Evolutionary conservation across 2,329 filamentous ascomycete genomes (phyloP).

Genomic region (Cladosporium cucumerinum): DNA sequence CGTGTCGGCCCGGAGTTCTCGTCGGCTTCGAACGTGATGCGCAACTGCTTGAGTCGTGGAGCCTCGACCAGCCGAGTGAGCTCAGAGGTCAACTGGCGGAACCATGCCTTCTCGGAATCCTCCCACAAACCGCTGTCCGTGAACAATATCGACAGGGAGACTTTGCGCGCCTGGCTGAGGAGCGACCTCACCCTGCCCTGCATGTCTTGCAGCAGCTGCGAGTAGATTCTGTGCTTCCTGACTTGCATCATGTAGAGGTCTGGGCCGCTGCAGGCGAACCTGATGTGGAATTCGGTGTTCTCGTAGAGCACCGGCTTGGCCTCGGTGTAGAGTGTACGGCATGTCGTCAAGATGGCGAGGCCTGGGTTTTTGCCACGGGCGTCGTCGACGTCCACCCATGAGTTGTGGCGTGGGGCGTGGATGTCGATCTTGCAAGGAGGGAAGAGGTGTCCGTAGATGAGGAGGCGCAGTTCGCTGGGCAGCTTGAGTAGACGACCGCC

Average conservation of each 20-base stretch:
- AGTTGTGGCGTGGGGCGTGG: not conserved
- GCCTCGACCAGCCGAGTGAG: not conserved
- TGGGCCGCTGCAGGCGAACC: not conserved
- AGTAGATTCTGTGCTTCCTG: not conserved
- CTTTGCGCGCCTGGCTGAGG: not conserved
- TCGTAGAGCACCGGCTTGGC: not conserved
- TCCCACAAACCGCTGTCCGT: not conserved
- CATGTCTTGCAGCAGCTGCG: not conserved
- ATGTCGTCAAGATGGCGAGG: not conserved
- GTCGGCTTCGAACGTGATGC: not conserved
- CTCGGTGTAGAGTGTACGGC: not conserved
- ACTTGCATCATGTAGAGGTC: not conserved
- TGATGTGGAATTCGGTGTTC: not conserved
- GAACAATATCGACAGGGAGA: not conserved
- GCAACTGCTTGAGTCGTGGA: not conserved
- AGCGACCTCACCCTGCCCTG: not conserved
- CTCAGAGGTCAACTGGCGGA: not conserved
- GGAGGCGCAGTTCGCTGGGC: not conserved
- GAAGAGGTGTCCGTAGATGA: not conserved
- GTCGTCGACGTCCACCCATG: not conserved
- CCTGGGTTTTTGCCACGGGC: not conserved
- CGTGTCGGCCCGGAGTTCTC: fast-evolving
- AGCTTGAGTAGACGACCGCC: not conserved
- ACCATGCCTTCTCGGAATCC: not conserved
- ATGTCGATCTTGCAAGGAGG: not conserved